Evolutionary conservation across 139 green algal genomes (phyloP), one percentile per base, ranked within the genome.

Genomic region (Astrephomene gubernaculifera): DNA sequence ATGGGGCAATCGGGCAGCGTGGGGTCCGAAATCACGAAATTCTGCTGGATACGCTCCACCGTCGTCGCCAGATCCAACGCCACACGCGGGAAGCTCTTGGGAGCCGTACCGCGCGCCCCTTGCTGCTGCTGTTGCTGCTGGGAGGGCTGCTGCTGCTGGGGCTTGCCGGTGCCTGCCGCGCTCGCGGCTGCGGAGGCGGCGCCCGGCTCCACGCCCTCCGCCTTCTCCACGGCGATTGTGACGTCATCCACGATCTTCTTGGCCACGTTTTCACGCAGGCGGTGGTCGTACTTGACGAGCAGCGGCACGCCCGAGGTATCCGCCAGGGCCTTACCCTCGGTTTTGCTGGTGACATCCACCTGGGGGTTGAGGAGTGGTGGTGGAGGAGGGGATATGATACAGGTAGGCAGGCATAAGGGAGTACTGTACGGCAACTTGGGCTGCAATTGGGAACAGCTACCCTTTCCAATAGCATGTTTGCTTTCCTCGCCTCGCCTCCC

Each of bases 31-130:
- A 99, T 99, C 53, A 96, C 91, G 87, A 99, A 99, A 86, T 98
- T 99, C 87, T 99, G 96, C 92, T 99, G 96, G 74, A 99, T 98
- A 79, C 97, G 95, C 91, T 99, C 97, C 79, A 99, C 94, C 2
- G 97, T 99, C 60, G 97, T 98, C 24, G 97, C 97, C 87, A 99
- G 90, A 85, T 99, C 97, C 43, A 99, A 86, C 2, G 95, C 97
- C 35, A 97, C 94, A 71, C 96, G 93, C 0, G 94, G 95, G 61
- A 98, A 97, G 19, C 90, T 67, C 82, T 95, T 96, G 21, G 94
- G 89, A 4, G 91, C 90, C 5, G 79, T 78, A 21, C 78, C 83
- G 68, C 87, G 81, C 27, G 76, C 38, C 4, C 63, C n/a, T 57
- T 53, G 57, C n/a, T n/a, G n/a, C n/a, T n/a, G n/a, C n/a, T n/a